Evolutionary conservation across 2,329 filamentous ascomycete genomes (phyloP).

Genomic region (Leptographium wingfieldii): DNA sequence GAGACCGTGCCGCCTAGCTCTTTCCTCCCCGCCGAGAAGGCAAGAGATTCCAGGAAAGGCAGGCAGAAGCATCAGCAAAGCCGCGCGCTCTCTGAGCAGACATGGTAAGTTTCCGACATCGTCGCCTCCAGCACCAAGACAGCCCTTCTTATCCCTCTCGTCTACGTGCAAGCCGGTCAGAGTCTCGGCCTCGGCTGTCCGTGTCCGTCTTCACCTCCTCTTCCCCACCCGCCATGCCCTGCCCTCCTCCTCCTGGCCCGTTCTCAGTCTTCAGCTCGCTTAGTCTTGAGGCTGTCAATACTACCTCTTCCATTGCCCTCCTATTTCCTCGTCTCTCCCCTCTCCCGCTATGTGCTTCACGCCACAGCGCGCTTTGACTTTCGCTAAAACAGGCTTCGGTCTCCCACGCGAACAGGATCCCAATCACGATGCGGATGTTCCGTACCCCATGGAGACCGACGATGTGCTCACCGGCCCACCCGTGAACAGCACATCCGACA

Average conservation of each 20-base stretch:
- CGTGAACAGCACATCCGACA: slow-evolving; percentile 31
- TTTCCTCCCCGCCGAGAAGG: background rate
- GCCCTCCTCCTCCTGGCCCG: background rate
- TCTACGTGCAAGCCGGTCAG: background rate
- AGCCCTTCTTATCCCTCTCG: background rate
- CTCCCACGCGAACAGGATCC: slow-evolving; percentile 27
- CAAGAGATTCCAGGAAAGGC: background rate
- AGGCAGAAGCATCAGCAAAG: background rate
- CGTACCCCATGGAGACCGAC: slow-evolving; percentile 44
- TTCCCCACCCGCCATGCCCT: background rate
- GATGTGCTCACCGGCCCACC: slow-evolving; percentile 30
- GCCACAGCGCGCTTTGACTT: background rate
- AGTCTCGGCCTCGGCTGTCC: background rate
- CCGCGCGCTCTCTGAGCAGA: background rate
- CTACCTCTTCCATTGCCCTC: background rate
- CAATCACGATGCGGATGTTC: slow-evolving; percentile 32
- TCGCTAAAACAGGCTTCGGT: slow-evolving; percentile 16
- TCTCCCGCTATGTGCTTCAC: background rate
- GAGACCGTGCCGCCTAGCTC: background rate
- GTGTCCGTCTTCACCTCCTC: background rate
- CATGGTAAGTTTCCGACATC: slow-evolving; percentile 2
- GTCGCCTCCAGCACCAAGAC: background rate
- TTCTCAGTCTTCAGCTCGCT: background rate
- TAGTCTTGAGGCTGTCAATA: background rate
- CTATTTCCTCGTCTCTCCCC: background rate